A percentile compares a stretch with the other conserved stretches of the same genome.
phyloP scores from a whole-genome alignment of 2,329 filamentous ascomycete species.

The Colletotrichum magnum region DNA sequence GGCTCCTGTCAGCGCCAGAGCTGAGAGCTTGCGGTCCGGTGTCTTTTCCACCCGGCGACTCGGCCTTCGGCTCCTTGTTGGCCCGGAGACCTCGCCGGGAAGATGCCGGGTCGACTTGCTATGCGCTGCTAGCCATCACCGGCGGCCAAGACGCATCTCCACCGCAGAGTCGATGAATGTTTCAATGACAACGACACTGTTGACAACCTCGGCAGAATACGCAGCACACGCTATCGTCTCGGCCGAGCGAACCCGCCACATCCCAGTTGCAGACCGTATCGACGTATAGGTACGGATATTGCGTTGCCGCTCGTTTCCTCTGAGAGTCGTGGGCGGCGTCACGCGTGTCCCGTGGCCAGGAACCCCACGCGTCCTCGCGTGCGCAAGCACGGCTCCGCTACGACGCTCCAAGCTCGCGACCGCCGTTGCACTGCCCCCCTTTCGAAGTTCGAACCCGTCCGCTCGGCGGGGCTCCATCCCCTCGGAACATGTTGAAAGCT shows the following conservation, averaged over 20 bases:
- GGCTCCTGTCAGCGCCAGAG: slow-evolving; percentile 6
- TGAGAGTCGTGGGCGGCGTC: not conserved
- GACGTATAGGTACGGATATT: too few species aligned
- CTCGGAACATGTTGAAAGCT: slow-evolving; percentile 11
- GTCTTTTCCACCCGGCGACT: not conserved
- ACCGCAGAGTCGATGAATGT: not conserved
- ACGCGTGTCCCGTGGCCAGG: not conserved
- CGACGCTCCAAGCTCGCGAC: slow-evolving; percentile 6
- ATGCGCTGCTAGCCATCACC: not conserved
- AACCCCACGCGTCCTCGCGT: slow-evolving; percentile 9
- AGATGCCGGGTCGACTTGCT: not conserved
- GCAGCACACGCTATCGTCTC: not conserved
- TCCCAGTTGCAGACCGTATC: slow-evolving; percentile 1
- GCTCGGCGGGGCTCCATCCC: not conserved
- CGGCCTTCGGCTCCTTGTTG: not conserved
- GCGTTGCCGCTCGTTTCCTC: slow-evolving; percentile 10
- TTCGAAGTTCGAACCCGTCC: slow-evolving; percentile 1
- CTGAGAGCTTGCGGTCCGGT: not conserved
- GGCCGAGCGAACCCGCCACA: not conserved
- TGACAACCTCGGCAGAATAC: not conserved
- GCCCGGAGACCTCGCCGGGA: not conserved
- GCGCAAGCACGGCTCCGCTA: slow-evolving; percentile 10
- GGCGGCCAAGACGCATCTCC: not conserved
- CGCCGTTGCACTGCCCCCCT: slow-evolving; percentile 23
- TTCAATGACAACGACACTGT: not conserved